These are phyloP conservation scores for Kwoniella bestiolae DNA, from an alignment of 768 basidiomycete genomes.

Conservation along the genomic window DNA sequence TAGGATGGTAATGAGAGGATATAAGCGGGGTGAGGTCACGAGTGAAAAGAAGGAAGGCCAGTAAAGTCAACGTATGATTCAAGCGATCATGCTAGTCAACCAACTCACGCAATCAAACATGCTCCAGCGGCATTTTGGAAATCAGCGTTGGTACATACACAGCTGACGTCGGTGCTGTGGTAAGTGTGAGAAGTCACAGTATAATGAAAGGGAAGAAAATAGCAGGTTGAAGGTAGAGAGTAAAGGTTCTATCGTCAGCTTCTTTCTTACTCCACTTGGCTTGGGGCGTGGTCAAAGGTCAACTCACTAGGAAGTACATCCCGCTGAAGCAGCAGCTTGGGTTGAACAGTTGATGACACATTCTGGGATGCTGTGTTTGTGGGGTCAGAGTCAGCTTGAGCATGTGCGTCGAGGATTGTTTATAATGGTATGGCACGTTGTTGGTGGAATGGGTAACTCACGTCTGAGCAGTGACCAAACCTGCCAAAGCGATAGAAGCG, in stretches of 20 bases:
- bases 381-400: neutral
- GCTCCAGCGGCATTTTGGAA: slow-evolving; percentile 46
- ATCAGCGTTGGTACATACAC: slow-evolving; percentile 46
- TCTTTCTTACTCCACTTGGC: neutral
- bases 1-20: neutral
- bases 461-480: slow-evolving; percentile 35
- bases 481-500: slow-evolving; percentile 27
- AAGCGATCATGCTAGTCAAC: neutral
- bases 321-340: slow-evolving; percentile 43
- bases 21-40: too few species aligned
- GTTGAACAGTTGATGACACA: slow-evolving; percentile 50
- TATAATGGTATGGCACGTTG: neutral
- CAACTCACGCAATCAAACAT: slow-evolving; percentile 45
- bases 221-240: too few species aligned
- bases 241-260: neutral
- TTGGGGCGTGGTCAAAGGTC: neutral
- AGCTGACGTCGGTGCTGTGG: slow-evolving; percentile 41
- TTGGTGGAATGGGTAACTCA: slow-evolving; percentile 11
- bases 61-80: neutral
- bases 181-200: neutral
- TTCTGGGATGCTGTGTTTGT: slow-evolving; percentile 26
- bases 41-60: neutral
- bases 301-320: slow-evolving; percentile 46
- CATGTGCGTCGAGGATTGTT: neutral
- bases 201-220: neutral